These are phyloP conservation scores for Chondrostereum purpureum DNA, from an alignment of 1,284 basidiomycete genomes.

Conservation along the genomic window DNA sequence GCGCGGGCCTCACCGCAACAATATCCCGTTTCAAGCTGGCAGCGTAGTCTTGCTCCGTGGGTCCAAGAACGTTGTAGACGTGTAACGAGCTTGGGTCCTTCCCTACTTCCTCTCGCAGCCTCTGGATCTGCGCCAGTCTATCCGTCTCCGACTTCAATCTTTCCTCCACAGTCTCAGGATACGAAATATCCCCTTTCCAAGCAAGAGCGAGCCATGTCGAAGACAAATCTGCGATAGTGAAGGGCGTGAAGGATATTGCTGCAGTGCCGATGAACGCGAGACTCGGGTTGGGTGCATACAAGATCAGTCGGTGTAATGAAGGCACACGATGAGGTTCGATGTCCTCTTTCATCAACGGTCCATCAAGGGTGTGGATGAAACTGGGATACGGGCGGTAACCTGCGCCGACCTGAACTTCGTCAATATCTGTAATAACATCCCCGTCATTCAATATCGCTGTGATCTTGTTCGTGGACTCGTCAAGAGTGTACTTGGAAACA, in stretches of 20 bases:
- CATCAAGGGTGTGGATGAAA: conserved; percentile 32
- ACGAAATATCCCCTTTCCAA: conserved; percentile 23
- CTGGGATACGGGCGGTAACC: conserved; percentile 35
- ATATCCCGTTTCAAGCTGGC: conserved; percentile 26
- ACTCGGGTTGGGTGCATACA: conserved; percentile 37
- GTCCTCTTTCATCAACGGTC: background rate
- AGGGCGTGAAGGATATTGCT: conserved; percentile 34
- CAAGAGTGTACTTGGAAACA: conserved; percentile 26
- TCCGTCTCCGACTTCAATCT: conserved; percentile 30
- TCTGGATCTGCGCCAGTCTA: conserved; percentile 23
- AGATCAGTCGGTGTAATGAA: conserved; percentile 33
- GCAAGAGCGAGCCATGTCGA: conserved; percentile 38
- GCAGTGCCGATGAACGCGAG: conserved; percentile 39
- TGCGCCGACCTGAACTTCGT: conserved; percentile 35
- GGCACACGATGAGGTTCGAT: conserved; percentile 29
- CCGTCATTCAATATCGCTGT: conserved; percentile 29
- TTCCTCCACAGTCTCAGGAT: conserved; percentile 23
- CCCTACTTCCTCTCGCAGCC: conserved; percentile 14
- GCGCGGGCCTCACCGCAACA: conserved; percentile 20
- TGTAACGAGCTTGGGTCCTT: conserved; percentile 31
- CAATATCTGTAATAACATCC: conserved; percentile 29
- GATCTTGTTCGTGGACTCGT: conserved; percentile 18
- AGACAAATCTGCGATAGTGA: conserved; percentile 34
- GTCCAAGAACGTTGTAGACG: conserved; percentile 30
- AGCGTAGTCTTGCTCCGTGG: conserved; percentile 32